phyloP scores from a whole-genome alignment of 176 grass and related monocot species.

The Oryza nivara region DNA sequence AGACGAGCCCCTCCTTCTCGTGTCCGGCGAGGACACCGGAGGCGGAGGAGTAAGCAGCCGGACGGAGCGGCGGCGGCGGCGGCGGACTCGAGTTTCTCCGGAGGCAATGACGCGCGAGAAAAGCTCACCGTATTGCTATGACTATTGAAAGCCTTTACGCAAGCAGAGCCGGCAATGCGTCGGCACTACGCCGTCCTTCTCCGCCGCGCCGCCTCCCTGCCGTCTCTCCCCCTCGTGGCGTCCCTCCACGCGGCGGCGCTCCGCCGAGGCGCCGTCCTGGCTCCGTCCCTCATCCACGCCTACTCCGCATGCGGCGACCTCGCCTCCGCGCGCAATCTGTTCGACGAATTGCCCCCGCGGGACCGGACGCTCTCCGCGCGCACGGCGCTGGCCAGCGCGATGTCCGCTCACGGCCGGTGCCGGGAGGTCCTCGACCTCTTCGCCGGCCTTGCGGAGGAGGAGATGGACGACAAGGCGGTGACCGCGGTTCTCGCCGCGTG shows the following conservation, averaged over 20 bases:
- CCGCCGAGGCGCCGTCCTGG: constrained; percentile 7
- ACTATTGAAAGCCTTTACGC: no score
- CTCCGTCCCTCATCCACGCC: constrained; percentile 32
- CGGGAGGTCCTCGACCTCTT: constrained; percentile 39
- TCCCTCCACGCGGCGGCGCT: constrained; percentile 39
- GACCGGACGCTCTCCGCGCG: constrained; percentile 32
- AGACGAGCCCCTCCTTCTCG: no score
- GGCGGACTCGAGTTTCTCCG: no score
- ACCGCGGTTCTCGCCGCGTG: constrained; percentile 61
- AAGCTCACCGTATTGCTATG: no score
- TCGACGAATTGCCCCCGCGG: constrained; percentile 30
- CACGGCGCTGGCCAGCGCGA: not conserved
- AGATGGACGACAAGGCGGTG: constrained; percentile 37
- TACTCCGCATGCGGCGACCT: constrained; percentile 36
- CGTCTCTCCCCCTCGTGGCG: constrained; percentile 34
- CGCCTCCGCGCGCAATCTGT: constrained; percentile 13
- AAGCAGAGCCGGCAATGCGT: constrained; percentile 7
- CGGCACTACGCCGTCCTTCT: constrained; percentile 41
- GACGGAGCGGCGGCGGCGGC: no score
- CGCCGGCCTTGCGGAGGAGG: not conserved
- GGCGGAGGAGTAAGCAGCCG: no score
- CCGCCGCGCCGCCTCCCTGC: constrained; percentile 33
- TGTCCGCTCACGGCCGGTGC: constrained; percentile 41
- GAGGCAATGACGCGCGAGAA: no score
- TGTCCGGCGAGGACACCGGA: no score